These are phyloP conservation scores for Pistacia atlantica DNA, from an alignment of 345 rosid species.

Conservation along the genomic window DNA sequence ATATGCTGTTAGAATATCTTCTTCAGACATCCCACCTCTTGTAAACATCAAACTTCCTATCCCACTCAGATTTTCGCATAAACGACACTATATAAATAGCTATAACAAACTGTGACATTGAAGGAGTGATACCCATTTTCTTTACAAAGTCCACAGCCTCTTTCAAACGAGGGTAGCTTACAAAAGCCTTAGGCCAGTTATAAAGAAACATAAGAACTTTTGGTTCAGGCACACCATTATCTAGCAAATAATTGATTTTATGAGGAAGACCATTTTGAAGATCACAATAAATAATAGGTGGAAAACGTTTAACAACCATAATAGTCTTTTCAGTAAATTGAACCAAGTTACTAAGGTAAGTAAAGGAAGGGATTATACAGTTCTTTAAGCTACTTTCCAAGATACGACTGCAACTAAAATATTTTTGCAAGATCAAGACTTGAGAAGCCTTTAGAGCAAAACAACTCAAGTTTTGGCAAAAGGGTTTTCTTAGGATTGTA, in stretches of 20 bases:
- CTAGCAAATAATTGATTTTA: no score
- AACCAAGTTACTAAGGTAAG: constrained; percentile 8
- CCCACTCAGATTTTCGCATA: constrained; percentile 25
- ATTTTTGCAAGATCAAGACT: neutral
- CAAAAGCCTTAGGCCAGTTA: neutral
- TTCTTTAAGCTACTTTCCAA: neutral
- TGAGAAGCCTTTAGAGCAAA: constrained; percentile 16
- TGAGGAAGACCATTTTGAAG: no score
- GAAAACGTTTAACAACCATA: no score
- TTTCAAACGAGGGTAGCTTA: neutral
- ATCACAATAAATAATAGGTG: no score
- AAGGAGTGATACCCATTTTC: constrained; percentile 31
- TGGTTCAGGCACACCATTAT: no score
- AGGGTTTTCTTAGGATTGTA: no score
- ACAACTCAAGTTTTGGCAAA: no score
- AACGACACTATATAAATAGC: constrained; percentile 10
- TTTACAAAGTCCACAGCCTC: constrained; percentile 24
- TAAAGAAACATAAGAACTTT: neutral
- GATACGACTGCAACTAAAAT: no score
- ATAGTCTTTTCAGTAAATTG: neutral
- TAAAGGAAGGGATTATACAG: constrained; percentile 14
- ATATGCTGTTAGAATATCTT: no score
- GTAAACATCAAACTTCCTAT: constrained; percentile 17
- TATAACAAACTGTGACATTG: neutral
- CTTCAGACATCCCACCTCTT: no score